These are phyloP conservation scores for Lanzia echinophila DNA, from an alignment of 2,329 filamentous ascomycete species.

Conservation along the genomic window DNA sequence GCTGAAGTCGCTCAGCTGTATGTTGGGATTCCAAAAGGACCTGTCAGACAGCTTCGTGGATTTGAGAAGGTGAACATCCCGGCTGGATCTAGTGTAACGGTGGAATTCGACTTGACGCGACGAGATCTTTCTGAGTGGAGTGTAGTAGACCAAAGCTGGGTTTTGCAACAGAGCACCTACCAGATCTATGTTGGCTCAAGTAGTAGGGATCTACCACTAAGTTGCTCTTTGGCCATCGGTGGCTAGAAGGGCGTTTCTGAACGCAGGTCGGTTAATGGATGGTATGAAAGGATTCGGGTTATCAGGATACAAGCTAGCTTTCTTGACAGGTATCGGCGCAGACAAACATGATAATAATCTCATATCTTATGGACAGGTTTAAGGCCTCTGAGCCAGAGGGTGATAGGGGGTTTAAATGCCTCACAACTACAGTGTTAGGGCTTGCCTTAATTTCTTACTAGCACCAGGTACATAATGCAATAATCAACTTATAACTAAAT, in stretches of 20 bases:
- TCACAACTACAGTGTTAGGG: too few species aligned
- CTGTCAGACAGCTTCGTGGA: constrained; percentile 54
- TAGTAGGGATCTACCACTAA: constrained; percentile 4
- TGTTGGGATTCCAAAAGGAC: constrained; percentile 33
- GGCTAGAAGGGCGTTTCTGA: not conserved
- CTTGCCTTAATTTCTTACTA: too few species aligned
- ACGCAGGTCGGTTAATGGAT: not conserved
- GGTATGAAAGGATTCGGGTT: not conserved
- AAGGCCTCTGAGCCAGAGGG: too few species aligned
- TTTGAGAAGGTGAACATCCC: constrained; percentile 51
- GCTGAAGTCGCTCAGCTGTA: constrained; percentile 30
- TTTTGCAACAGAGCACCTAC: not conserved
- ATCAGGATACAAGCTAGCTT: not conserved
- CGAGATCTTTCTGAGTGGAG: constrained; percentile 61
- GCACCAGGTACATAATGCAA: too few species aligned
- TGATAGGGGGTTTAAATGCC: too few species aligned
- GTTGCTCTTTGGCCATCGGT: not conserved
- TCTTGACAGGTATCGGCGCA: too few species aligned
- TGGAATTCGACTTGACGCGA: constrained; percentile 48
- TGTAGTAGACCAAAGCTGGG: constrained; percentile 51
- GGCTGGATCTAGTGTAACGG: constrained; percentile 37
- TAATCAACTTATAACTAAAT: too few species aligned
- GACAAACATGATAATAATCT: too few species aligned
- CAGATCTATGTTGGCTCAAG: constrained; percentile 5
- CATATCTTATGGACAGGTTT: too few species aligned